These are phyloP conservation scores for Musa itinerans DNA, from an alignment of 176 grass and related monocot genomes.

Conservation along the genomic window DNA sequence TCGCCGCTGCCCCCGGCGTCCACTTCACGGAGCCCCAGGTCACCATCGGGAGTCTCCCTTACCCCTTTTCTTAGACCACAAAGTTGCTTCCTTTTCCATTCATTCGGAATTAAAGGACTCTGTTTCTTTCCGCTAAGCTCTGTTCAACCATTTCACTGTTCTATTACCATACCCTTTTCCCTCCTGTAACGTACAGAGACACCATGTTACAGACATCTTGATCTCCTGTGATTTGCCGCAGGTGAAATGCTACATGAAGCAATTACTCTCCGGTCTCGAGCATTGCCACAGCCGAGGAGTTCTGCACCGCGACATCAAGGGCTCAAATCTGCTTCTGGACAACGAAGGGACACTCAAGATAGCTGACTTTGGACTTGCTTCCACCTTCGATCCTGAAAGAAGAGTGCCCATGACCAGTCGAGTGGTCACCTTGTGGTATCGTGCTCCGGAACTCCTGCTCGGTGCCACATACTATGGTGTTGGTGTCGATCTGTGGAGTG, in stretches of 20 bases:
- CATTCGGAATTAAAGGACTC: background rate
- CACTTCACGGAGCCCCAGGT: slow-evolving; percentile 48
- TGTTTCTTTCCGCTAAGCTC: background rate
- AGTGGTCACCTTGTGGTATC: slow-evolving; percentile 48
- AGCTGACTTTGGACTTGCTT: slow-evolving; percentile 43
- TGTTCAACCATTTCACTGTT: background rate
- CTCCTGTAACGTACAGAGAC: background rate
- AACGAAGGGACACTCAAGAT: slow-evolving; percentile 45
- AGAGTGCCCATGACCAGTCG: slow-evolving; percentile 38
- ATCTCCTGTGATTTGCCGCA: slow-evolving; percentile 13
- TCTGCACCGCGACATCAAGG: slow-evolving; percentile 45
- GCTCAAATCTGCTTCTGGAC: slow-evolving; percentile 45
- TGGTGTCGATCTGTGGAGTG: slow-evolving; percentile 47
- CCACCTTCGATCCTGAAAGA: slow-evolving; percentile 29
- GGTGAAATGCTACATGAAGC: slow-evolving; percentile 59
- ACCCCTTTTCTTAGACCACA: background rate
- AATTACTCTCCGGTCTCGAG: slow-evolving; percentile 36
- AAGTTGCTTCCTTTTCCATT: slow-evolving; percentile 1
- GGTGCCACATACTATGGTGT: slow-evolving; percentile 34
- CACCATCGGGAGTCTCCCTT: background rate
- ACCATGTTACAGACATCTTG: background rate
- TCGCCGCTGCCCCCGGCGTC: slow-evolving; percentile 24
- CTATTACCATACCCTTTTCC: background rate
- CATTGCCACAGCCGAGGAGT: slow-evolving; percentile 38
- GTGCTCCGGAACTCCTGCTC: slow-evolving; percentile 40